phyloP scores from a whole-genome alignment of 2,329 filamentous ascomycete species.

The Aspergillus latus region DNA sequence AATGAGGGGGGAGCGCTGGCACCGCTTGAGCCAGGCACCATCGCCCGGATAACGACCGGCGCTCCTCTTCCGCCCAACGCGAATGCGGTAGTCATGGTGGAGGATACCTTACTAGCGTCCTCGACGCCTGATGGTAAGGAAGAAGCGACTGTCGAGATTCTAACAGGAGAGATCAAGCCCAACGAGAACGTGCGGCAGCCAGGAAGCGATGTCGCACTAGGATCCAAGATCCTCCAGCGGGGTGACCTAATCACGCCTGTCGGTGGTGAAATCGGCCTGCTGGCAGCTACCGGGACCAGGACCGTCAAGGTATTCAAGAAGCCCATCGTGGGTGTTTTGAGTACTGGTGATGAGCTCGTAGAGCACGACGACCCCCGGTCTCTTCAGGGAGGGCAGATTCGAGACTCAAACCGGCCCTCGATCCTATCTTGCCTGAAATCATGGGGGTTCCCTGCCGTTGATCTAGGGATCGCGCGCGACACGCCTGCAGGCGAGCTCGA shows the following conservation, averaged over 20 bases:
- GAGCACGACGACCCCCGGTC: constrained; percentile 62
- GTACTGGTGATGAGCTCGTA: constrained; percentile 93
- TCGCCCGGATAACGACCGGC: constrained; percentile 91
- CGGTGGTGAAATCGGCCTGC: constrained; percentile 85
- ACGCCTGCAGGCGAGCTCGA: constrained; percentile 69
- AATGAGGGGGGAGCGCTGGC: constrained; percentile 65
- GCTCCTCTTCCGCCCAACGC: constrained; percentile 86
- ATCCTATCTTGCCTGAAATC: constrained; percentile 74
- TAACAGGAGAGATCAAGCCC: constrained; percentile 70
- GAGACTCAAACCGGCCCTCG: constrained; percentile 89
- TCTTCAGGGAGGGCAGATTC: constrained; percentile 77
- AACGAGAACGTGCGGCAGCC: constrained; percentile 90
- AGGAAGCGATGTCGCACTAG: constrained; percentile 78
- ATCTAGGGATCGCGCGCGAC: constrained; percentile 73
- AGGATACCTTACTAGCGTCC: constrained; percentile 78
- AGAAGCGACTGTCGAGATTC: constrained; percentile 83
- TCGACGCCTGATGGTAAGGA: constrained; percentile 78
- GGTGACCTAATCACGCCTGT: constrained; percentile 82
- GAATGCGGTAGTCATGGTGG: constrained; percentile 93
- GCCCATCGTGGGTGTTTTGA: constrained; percentile 81
- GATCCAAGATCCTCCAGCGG: constrained; percentile 67
- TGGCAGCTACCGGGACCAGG: constrained; percentile 77
- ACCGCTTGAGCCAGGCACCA: constrained; percentile 67
- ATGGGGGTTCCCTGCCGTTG: constrained; percentile 75
- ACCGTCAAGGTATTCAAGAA: constrained; percentile 71